These are phyloP conservation scores for Bipolaris sorokiniana DNA, from an alignment of 2,329 filamentous ascomycete genomes.

Conservation along the genomic window DNA sequence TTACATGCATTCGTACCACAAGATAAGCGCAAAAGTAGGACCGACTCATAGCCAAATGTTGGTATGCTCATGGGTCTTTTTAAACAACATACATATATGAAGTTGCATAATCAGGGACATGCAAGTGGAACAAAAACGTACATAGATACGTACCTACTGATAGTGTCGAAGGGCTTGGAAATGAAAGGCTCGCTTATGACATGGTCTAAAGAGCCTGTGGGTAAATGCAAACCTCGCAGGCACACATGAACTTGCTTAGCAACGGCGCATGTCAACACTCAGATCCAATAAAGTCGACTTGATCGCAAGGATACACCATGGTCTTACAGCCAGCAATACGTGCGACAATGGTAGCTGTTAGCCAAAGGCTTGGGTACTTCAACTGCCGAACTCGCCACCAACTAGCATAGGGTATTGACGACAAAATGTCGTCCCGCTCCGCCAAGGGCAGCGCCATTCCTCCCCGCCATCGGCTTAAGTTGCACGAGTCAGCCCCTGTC, in stretches of 20 bases:
- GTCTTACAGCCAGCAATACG: neutral
- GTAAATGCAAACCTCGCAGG: slow-evolving; percentile 7
- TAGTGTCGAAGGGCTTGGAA: slow-evolving; percentile 1
- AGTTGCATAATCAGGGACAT: neutral
- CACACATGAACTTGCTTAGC: neutral
- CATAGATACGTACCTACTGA: no score
- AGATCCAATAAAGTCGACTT: neutral
- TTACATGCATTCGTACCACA: neutral
- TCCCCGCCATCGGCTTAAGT: slow-evolving; percentile 25
- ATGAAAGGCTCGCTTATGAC: slow-evolving; percentile 5
- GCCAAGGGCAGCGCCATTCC: slow-evolving; percentile 30
- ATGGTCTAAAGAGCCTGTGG: slow-evolving; percentile 14
- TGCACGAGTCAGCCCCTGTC: slow-evolving; percentile 30
- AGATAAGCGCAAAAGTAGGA: neutral
- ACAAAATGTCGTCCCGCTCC: slow-evolving; percentile 15
- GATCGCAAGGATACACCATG: neutral
- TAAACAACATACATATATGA: neutral
- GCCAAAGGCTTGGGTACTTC: neutral
- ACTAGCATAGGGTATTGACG: slow-evolving; percentile 10
- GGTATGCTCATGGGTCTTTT: neutral
- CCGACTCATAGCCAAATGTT: neutral
- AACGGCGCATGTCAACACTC: neutral
- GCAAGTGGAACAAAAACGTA: neutral
- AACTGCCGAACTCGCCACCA: slow-evolving; percentile 21
- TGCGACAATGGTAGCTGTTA: neutral